Evolutionary conservation across 768 basidiomycete species (phyloP), one percentile per base, ranked within the genome.

Genomic region (Scleroderma bovista): DNA sequence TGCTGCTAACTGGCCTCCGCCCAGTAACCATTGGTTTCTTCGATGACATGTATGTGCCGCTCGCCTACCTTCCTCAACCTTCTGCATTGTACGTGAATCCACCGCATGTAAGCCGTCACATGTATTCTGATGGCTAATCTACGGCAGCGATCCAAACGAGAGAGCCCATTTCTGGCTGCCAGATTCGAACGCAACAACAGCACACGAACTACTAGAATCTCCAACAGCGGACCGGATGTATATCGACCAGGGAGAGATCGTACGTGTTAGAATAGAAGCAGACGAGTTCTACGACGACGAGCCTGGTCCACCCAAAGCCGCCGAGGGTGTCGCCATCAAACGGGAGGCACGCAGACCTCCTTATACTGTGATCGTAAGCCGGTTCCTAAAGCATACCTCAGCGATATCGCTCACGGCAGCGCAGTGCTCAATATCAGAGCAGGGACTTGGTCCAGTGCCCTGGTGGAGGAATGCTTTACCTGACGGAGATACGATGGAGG

Each of bases 21-120:
- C 15, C 58, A 95, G 93, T 95, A 23, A 80, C 86, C 19, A 66
- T 96, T 16, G 88, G 86, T 17, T 97, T 98, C 73, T 98, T 98
- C 60, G 90, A 93, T 67, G 93, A 97, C 59, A 84, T 97, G 20
- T 89, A 91, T 62, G 78, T 97, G 41, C 90, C 93, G 0, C 69
- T 78, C 0, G 71, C 78, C 3, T 84, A 90, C 51, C 80, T 97
- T 6, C 93, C 94, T 2, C 80, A 86, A 58, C 86, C 91, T 23
- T 80, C 77, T 34, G 80, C 86, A 3, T 92, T 90, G 89, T 89
- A 63, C 44, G 84, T 67, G 6, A 37, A 32, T 13, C 48, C 16
- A 45, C n/a, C n/a, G n/a, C 32, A 51, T 31, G 12, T 39, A 13
- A 26, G 11, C 15, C 10, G 24, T 7, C 20, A 33, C n/a, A 3